Evolutionary conservation across 2,329 filamentous ascomycete genomes (phyloP), one percentile per base, ranked within the genome.

Genomic region (Pestalotiopsis sp.): DNA sequence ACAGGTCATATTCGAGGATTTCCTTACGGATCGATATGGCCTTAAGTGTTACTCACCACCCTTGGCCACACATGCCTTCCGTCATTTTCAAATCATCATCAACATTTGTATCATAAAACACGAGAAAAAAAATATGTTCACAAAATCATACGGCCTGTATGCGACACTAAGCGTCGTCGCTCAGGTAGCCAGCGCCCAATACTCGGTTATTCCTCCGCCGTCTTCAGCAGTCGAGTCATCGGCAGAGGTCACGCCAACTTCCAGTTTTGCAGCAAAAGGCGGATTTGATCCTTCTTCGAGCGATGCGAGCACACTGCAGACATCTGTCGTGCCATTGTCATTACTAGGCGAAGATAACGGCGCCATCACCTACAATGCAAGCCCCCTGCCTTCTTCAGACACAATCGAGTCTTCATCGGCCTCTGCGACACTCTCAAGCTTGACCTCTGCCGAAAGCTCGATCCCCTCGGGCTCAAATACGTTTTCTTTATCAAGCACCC

Each of bases 121-220:
- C 44, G 44, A 52, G 9, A 22, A 52, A 52, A 55, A 65, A 24
- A 66, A 20, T 14, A 66, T 66, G 64, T 38, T 35, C 35, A 40
- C n/a, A 39, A 59, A 66, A 66, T 11, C 40, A 66, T 66, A 66
- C 35, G 64, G 64, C 52, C 22, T 66, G 10, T 38, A 58, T 52
- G 64, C 55, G n/a, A 40, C 35, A 7, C 35, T 66, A n/a, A 35
- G 55, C 14, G n/a, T 66, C 35, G 9, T 52, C 10, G 52, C 64
- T 30, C 56, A 59, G 3, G n/a, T 66, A 6, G 52, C 64, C n/a
- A 30, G 22, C 38, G 64, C 35, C 14, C 35, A 66, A 39, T 40
- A 48, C 22, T 48, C 40, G 11, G 38, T 22, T 44, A 39, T 11
- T 26, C 17, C 40, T 38, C 11, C 24, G 5, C 22, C 40, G 11